phyloP scores from a whole-genome alignment of 2,329 filamentous ascomycete genomes.

The Cercospora sp. region DNA sequence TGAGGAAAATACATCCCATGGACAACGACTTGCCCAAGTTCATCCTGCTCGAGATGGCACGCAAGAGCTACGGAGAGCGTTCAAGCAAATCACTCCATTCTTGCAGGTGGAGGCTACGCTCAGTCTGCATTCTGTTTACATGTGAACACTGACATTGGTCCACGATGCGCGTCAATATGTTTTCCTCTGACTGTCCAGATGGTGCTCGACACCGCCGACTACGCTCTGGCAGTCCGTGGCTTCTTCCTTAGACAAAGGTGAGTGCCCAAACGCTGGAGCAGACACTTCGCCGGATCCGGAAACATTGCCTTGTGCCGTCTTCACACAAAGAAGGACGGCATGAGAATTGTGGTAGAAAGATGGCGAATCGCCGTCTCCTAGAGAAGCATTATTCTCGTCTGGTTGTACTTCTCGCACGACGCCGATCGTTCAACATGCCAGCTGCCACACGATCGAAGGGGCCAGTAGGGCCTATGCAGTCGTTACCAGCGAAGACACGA shows the following conservation, averaged over 20 bases:
- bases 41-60: not conserved
- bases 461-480: too few species aligned
- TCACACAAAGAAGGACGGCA: not conserved
- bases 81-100: not conserved
- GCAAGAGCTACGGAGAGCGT: not conserved
- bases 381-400: not conserved
- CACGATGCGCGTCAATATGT: not conserved
- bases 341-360: not conserved
- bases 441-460: too few species aligned
- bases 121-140: not conserved
- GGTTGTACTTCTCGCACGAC: not conserved
- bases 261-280: not conserved
- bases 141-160: not conserved
- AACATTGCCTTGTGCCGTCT: not conserved
- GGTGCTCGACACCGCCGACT: not conserved
- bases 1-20: not conserved
- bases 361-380: not conserved
- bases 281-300: not conserved
- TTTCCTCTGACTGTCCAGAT: not conserved
- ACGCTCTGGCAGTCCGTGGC: not conserved
- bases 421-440: not conserved
- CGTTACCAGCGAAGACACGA: too few species aligned
- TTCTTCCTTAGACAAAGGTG: not conserved
- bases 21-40: not conserved
- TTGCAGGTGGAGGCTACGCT: not conserved